Percentiles rank a stretch among this genome's conserved stretches.
phyloP scores from a whole-genome alignment of 345 rosid genomes.

The Pseudoturritis turrita region DNA sequence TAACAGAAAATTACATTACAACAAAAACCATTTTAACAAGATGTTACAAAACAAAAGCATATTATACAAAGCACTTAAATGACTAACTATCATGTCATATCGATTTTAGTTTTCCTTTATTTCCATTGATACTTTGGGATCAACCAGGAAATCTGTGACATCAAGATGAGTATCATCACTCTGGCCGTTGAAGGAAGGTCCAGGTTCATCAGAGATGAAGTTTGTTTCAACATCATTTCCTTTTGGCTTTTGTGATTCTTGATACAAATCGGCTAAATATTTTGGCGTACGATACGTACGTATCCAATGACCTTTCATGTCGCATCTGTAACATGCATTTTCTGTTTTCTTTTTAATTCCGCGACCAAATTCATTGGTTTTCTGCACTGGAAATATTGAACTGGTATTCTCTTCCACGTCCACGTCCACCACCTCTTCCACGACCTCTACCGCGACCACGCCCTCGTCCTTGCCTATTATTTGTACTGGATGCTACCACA shows the following conservation, averaged over 20 bases:
- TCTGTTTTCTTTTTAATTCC: neutral
- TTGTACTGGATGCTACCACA: neutral
- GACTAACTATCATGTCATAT: too few species aligned
- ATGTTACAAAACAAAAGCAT: too few species aligned
- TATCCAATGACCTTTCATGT: too few species aligned
- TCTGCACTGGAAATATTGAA: neutral
- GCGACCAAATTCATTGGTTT: too few species aligned
- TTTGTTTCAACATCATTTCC: neutral
- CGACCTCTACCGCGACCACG: neutral
- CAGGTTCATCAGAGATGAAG: neutral
- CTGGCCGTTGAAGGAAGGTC: neutral
- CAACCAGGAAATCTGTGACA: neutral
- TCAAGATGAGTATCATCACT: neutral
- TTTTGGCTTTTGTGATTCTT: too few species aligned
- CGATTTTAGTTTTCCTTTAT: too few species aligned
- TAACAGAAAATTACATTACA: too few species aligned
- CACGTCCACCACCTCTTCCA: neutral
- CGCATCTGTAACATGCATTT: neutral
- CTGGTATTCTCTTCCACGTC: neutral
- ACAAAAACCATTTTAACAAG: too few species aligned
- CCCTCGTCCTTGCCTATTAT: neutral
- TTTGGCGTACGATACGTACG: too few species aligned
- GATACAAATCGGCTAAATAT: too few species aligned
- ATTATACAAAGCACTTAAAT: too few species aligned
- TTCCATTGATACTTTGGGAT: neutral